Evolutionary conservation across 441 rosid species (phyloP), one percentile per base, ranked within the genome.

Genomic region (Bocquillonia castaneifolia): DNA sequence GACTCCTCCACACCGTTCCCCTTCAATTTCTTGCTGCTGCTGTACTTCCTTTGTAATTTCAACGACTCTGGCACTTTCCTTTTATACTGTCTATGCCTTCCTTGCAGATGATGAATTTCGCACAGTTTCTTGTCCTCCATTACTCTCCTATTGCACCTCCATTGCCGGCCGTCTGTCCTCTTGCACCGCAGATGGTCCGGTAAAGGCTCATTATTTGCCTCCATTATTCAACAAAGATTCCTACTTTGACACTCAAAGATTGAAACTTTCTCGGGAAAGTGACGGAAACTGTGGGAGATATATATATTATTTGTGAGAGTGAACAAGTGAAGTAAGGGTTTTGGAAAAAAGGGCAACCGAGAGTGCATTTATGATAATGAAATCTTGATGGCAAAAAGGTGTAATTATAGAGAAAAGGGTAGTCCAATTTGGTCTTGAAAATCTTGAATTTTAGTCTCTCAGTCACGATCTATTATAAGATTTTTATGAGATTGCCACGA

Each of bases 131-230:
- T 89, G 13, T 85, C 93, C 32, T 84, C 92, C 83, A 80, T 66
- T 29, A 88, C 97, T 20, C 84, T 83, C 59, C 91, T 74, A 73
- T 75, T 79, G 84, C 99, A 93, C 79, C 99, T 76, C 99, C 99
- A 91, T 80, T 85, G 85, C 81, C 89, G 76, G 5, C 99, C 97
- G 70, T 93, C 99, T 12, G 96, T 91, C 52, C 99, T 77, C 67
- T 89, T 88, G 67, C 99, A 93, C 58, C 97, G 90, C 34, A 86
- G 84, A 77, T 89, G 84, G 74, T 93, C 95, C 22, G 96, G 93
- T 55, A 85, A 71, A 18, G 76, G 59, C 62, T 75, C 95, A 36
- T 74, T 82, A 44, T 72, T 50, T 10, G 28, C 90, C 82, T 74
- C 80, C 98, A 90, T 90, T 71, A 39, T 29, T 3, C 1, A 59